Evolutionary conservation across 192 early-diverging fungal genomes (phyloP), one percentile per base, ranked within the genome.

Genomic region (Pecoramyces ruminantium): DNA sequence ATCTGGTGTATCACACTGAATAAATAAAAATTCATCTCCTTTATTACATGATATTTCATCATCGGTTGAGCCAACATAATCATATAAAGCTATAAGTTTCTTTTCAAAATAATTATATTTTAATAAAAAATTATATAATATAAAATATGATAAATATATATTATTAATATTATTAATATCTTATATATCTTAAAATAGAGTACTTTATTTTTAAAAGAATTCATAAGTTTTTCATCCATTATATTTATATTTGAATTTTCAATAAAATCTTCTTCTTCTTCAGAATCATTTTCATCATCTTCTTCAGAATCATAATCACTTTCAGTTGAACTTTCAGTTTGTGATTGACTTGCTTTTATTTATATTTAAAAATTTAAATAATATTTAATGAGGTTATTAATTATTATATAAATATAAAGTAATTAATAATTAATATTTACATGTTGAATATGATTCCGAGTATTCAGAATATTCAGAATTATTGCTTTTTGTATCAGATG

Each of bases 1-100:
- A 78, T 89, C 88, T 13, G 29, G 21, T 79, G 86, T 87, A 15
- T 89, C 88, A 16, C 79, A 77, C 79, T 88, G 84, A 21, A 89
- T 14, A 13, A 89, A 29, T 1, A 27, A 28, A 82, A 88, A 88
- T 17, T 80, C 67, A 78, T 86, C 87, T 40, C 83, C 86, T 28
- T 81, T 51, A 38, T 28, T 15, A 42, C 87, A 86, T n/a, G 79
- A 81, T 21, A 89, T 79, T 79, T 89, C 88, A 79, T 87, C 85
- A 34, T 86, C 85, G 0, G 84, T 87, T 1, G 83, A 80, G 13
- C 87, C 87, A 25, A 78, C 78, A 79, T 89, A 88, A 80, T 89
- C 87, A 51, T 82, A 89, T 42, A 88, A 80, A 2, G 87, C 87
- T 2, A 84, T 80, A 29, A 83, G 42, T 51, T 51, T 51, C 42